Evolutionary conservation across 2,329 filamentous ascomycete genomes (phyloP), one percentile per base, ranked within the genome.

Genomic region (Diaporthe nobilis): DNA sequence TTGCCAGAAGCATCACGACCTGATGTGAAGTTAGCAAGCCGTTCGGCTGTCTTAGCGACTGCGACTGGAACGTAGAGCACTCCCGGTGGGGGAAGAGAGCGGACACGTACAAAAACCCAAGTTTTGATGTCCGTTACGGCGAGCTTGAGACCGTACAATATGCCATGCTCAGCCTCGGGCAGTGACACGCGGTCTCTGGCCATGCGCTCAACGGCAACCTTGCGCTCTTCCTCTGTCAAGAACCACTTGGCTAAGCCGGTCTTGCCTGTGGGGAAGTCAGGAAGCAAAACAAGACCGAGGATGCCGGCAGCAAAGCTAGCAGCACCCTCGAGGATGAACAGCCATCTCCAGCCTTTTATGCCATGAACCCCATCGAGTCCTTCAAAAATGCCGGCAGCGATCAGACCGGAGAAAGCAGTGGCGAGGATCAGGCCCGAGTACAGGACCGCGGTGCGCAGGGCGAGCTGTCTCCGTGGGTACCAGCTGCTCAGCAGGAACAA

Each of bases 391-490:
- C 91, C 89, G 1, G 90, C 90, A 2, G 90, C 89, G 31, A 93
- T 86, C 28, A 92, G 84, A 0, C 92, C 93, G 0, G 91, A 92
- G 79, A 94, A 94, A 0, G 92, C 92, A 0, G 92, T 92, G 0
- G 91, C 92, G 9, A 94, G 87, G 12, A 94, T 85, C 5, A 91
- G 90, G 0, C 92, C 93, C 0, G 91, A 90, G 75, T 88, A 85
- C 1, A 85, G 85, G 17, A 92, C 85, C 10, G 90, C 90, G 28
- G 91, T 92, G 22, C 92, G 86, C 22, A 92, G 85, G 2, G 88
- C 90, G 0, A 93, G 83, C 79, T 93, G 93, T 78, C 90, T 90
- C 25, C 92, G 87, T 0, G 91, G 93, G 79, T 94, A 94, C 90
- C 92, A 93, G 68, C 84, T 84, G 8, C 83, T 85, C 22, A 93